Conservation (phyloP, 1,284 basidiomycete species). For the Schizophyllum amplum region DNA sequence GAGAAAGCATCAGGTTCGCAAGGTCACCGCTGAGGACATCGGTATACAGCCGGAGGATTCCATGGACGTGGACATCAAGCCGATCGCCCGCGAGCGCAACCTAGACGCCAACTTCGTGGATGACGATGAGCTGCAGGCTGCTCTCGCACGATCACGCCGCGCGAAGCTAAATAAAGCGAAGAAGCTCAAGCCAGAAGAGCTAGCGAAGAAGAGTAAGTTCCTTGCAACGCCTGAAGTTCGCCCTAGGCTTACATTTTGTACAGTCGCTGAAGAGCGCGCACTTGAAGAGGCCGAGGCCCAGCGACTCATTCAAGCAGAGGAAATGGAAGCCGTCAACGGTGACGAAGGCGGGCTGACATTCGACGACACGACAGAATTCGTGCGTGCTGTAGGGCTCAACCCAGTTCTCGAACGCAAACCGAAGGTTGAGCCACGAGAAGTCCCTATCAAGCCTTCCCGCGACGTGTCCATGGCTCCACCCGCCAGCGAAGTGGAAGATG, state of each 20-base stretch:
- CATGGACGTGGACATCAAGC: conserved; percentile 77
- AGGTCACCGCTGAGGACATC: conserved; percentile 57
- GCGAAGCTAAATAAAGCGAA: conserved; percentile 74
- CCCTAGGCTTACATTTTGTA: conserved; percentile 8
- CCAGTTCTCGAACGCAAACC: conserved; percentile 27
- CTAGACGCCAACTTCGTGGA: conserved; percentile 89
- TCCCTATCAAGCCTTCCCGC: conserved; percentile 30
- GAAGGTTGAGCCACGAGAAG: conserved; percentile 46
- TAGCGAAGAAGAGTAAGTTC: conserved; percentile 69
- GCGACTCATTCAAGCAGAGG: conserved; percentile 50
- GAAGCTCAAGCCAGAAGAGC: conserved; percentile 78
- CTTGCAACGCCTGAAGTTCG: background rate
- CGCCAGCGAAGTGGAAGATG: conserved; percentile 31
- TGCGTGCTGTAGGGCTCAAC: conserved; percentile 77
- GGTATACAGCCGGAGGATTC: conserved; percentile 30
- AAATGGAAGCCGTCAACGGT: conserved; percentile 40
- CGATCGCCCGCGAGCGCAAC: conserved; percentile 55
- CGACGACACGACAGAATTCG: conserved; percentile 97
- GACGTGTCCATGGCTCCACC: conserved; percentile 48
- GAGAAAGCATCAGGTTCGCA: conserved; percentile 78
- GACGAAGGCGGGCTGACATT: conserved; percentile 69
- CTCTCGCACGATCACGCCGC: conserved; percentile 79
- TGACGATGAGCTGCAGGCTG: conserved; percentile 96
- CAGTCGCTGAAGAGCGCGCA: conserved; percentile 62
- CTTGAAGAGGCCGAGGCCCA: conserved; percentile 40